Base-by-base conservation (phyloP, 257 asterid genomes). In the Coffea canephora region DNA sequence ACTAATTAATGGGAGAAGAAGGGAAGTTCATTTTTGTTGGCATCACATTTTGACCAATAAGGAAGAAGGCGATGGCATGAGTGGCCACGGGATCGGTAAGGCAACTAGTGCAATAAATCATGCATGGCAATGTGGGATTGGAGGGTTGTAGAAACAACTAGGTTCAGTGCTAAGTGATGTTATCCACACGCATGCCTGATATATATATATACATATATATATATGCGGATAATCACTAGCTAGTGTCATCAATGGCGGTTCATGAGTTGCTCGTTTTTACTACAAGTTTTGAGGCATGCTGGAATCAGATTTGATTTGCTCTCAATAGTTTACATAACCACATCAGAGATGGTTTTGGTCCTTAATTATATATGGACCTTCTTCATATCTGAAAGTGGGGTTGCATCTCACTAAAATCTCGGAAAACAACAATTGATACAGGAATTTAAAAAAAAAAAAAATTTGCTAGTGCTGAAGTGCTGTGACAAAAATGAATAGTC, bases 161-260 rank as follows among this genome's bases (percentile, higher is more conserved):
- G 49, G 77, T 67, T 64, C 21, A 66, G 83, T 80, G 83, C 69
- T n/a, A 3, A 34, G 39, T 80, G 83, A 80, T 80, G 83, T 50
- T 80, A 66, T 66, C 52, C 79, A 45, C 46, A 80, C 83, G 83
- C 79, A 74, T 52, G 83, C 75, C 73, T 80, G 69, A 77, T 77
- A 31, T 31, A 31, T 31, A 31, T 31, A 31, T 31, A 31, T 31
- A 31, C 0, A 31, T 1, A 31, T 31, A 31, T 31, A 31, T 31
- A 31, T 31, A 34, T 8, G 45, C 27, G 71, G 25, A 5, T 61
- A 39, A 39, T 59, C 10, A 39, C 43, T 39, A 3, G 43, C 43
- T 39, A 4, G 41, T 19, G n/a, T 10, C 55, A 50, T 50, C 55
- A 8, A 9, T 23, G 59, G 61, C 11, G 18, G n/a, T 59, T 43